phyloP scores from a whole-genome alignment of 1,284 basidiomycete species.

The Boletus smithii region DNA sequence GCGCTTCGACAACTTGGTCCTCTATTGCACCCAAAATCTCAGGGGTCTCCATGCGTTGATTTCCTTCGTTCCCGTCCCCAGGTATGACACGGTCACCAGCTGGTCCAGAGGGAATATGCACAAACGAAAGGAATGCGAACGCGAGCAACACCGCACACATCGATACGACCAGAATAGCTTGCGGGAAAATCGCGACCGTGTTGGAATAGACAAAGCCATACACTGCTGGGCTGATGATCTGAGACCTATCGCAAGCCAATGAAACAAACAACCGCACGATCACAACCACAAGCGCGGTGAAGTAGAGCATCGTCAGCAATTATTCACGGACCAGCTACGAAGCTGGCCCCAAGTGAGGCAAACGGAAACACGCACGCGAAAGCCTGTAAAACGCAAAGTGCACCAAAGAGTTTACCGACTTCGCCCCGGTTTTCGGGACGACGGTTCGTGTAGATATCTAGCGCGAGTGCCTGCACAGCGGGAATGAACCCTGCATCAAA shows the following conservation, averaged over 20 bases:
- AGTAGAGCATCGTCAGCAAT: background rate
- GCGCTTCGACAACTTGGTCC: background rate
- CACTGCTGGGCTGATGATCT: conserved; percentile 47
- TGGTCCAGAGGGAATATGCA: conserved; percentile 30
- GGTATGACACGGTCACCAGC: background rate
- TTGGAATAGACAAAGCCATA: conserved; percentile 47
- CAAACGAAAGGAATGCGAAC: conserved; percentile 36
- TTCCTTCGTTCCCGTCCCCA: conserved; percentile 2
- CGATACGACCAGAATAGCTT: conserved; percentile 42
- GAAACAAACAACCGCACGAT: background rate
- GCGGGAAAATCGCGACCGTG: conserved; percentile 47
- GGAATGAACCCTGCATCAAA: conserved; percentile 62
- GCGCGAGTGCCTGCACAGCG: conserved; percentile 60
- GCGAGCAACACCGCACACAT: conserved; percentile 28
- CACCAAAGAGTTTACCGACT: conserved; percentile 67
- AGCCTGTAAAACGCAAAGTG: conserved; percentile 64
- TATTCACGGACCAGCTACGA: background rate
- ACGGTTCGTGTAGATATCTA: conserved; percentile 54
- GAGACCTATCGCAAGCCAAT: conserved; percentile 31
- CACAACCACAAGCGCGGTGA: background rate
- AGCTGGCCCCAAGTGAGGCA: background rate
- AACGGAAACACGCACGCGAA: conserved; percentile 47
- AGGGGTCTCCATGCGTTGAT: background rate
- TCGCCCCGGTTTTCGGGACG: conserved; percentile 43
- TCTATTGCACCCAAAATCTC: conserved; percentile 1